Percentiles rank a stretch among this genome's conserved stretches.
Evolutionary conservation across 2,329 filamentous ascomycete species (phyloP).

Genomic region (Hirsutella minnesotensis): DNA sequence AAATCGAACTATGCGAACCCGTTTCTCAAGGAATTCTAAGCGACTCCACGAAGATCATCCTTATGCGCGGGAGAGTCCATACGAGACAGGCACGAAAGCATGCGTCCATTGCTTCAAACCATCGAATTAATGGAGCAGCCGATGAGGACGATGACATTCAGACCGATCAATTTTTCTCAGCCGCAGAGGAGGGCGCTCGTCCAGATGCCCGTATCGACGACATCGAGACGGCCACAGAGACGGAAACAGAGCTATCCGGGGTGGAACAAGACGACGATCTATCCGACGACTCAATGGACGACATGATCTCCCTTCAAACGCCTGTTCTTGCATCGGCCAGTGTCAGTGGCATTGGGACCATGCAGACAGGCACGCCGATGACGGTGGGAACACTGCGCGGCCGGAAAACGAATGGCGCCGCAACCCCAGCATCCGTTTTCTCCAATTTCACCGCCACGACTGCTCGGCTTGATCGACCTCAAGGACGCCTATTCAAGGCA

Average conservation of each 20-base stretch:
- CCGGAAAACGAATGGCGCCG: slow-evolving; percentile 55
- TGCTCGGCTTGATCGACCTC: slow-evolving; percentile 57
- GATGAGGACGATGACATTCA: slow-evolving; percentile 65
- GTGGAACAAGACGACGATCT: slow-evolving; percentile 59
- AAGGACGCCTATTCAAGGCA: slow-evolving; percentile 73
- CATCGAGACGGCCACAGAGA: slow-evolving; percentile 47
- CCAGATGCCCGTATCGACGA: slow-evolving; percentile 48
- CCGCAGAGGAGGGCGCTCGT: slow-evolving; percentile 65
- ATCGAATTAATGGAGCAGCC: slow-evolving; percentile 41
- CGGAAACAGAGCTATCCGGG: slow-evolving; percentile 49
- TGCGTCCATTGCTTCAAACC: slow-evolving; percentile 29
- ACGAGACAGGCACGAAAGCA: slow-evolving; percentile 37
- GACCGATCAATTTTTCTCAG: slow-evolving; percentile 87
- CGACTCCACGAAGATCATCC: slow-evolving; percentile 69
- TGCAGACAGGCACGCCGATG: slow-evolving; percentile 71
- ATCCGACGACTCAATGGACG: slow-evolving; percentile 85
- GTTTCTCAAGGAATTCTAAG: slow-evolving; percentile 77
- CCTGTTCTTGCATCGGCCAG: slow-evolving; percentile 68
- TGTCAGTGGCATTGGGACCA: slow-evolving; percentile 67
- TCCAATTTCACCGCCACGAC: slow-evolving; percentile 82
- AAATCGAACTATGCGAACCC: slow-evolving; percentile 86
- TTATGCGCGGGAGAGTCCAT: slow-evolving; percentile 53
- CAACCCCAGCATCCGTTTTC: slow-evolving; percentile 78
- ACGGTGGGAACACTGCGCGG: slow-evolving; percentile 50
- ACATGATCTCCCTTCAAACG: slow-evolving; percentile 80